Evolutionary conservation across 345 rosid species (phyloP).

Genomic region (Zanthoxylum bungeanum): DNA sequence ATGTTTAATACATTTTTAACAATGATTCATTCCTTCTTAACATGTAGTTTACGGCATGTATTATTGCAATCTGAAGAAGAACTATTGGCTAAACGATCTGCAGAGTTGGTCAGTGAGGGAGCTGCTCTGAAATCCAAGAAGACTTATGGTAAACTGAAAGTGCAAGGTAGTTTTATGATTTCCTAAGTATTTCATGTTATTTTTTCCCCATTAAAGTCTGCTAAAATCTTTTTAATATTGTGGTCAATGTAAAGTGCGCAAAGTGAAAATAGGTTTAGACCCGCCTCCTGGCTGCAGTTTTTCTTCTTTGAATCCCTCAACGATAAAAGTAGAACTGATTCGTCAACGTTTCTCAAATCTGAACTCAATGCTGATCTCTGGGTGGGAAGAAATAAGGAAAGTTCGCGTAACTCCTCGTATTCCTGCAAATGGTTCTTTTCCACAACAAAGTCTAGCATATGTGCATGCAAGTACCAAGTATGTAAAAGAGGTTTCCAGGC

Average conservation of each 20-base stretch:
- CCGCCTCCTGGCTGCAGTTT: constrained; percentile 77
- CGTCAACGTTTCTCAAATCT: constrained; percentile 51
- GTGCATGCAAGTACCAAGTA: constrained; percentile 80
- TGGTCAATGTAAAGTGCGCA: constrained; percentile 57
- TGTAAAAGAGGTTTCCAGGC: constrained; percentile 78
- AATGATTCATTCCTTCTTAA: neutral
- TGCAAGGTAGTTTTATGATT: constrained; percentile 57
- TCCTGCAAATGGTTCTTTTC: constrained; percentile 66
- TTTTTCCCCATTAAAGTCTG: constrained; percentile 8
- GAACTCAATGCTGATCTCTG: constrained; percentile 50
- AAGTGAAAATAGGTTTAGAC: constrained; percentile 69
- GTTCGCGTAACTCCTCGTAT: constrained; percentile 52
- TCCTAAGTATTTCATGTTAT: neutral
- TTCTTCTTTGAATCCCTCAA: constrained; percentile 48
- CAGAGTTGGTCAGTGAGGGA: constrained; percentile 55
- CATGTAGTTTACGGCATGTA: constrained; percentile 52
- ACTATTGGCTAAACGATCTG: constrained; percentile 55
- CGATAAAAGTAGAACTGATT: constrained; percentile 50
- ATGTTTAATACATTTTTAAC: neutral
- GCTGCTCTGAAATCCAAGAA: constrained; percentile 70
- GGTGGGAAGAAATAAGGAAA: constrained; percentile 69
- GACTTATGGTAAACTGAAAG: constrained; percentile 76
- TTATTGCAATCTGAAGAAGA: constrained; percentile 93
- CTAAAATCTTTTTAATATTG: constrained; percentile 19
- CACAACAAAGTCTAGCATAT: constrained; percentile 79